phyloP scores from a whole-genome alignment of 1,139 yeast genomes.

The Sugiyamaella paludigena region DNA sequence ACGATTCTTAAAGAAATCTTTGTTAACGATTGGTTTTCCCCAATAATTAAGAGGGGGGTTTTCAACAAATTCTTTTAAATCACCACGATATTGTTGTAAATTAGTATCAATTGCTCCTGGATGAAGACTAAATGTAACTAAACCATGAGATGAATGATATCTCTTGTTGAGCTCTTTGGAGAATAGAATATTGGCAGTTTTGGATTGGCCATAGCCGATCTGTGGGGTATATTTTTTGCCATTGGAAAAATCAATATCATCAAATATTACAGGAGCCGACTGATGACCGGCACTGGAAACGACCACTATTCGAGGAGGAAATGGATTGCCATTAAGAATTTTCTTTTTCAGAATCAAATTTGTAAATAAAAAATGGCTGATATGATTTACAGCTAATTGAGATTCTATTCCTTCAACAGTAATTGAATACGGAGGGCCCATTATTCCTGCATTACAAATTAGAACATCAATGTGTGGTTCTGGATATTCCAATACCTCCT shows the following conservation, averaged over 20 bases:
- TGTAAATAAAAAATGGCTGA: conserved; percentile 51
- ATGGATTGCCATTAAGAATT: conserved; percentile 37
- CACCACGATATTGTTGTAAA: conserved; percentile 10
- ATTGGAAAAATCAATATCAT: conserved; percentile 2
- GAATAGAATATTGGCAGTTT: conserved; percentile 28
- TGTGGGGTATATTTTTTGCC: conserved; percentile 10
- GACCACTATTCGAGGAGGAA: conserved; percentile 64
- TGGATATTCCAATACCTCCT: no score
- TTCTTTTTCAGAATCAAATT: conserved; percentile 33
- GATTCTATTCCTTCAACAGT: conserved; percentile 61
- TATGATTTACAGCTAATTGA: conserved; percentile 67
- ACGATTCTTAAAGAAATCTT: not conserved
- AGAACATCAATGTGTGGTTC: conserved; percentile 20
- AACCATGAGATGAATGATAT: conserved; percentile 11
- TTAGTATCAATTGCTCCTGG: conserved; percentile 18
- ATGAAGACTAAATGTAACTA: conserved; percentile 16
- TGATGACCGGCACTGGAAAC: conserved; percentile 67
- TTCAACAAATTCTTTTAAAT: not conserved
- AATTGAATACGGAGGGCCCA: conserved; percentile 13
- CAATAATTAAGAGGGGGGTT: conserved; percentile 6
- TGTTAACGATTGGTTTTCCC: conserved; percentile 4
- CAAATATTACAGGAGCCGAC: conserved; percentile 29
- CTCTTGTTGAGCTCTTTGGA: conserved; percentile 8
- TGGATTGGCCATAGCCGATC: conserved; percentile 31
- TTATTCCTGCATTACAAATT: conserved; percentile 19